Evolutionary conservation across 352 stramenopile genomes (phyloP).

Genomic region (Pythium phragmitis): DNA sequence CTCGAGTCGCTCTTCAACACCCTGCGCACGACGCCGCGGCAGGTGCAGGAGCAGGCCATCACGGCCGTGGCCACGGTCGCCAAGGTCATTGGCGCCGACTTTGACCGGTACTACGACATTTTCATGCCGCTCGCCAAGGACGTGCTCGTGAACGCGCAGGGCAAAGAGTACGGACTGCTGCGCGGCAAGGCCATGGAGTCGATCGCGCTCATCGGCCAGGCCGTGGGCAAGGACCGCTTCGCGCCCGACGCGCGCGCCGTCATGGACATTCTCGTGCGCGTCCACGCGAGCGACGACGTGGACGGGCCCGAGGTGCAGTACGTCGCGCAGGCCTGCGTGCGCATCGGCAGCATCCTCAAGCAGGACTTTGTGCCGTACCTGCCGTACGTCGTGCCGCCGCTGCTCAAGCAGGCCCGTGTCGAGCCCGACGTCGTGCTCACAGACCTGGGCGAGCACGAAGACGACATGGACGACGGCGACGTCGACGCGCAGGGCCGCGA

Average conservation of each 20-base stretch:
- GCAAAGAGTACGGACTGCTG: conserved; percentile 78
- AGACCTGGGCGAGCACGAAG: conserved; percentile 54
- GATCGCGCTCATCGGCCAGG: conserved; percentile 85
- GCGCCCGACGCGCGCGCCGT: conserved; percentile 76
- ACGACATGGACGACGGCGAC: conserved; percentile 42
- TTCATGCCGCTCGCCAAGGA: conserved; percentile 89
- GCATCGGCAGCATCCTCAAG: conserved; percentile 86
- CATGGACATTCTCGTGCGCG: conserved; percentile 84
- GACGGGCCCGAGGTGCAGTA: conserved; percentile 83
- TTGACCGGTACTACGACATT: conserved; percentile 81
- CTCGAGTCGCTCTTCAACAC: conserved; percentile 82
- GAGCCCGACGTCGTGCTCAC: conserved; percentile 79
- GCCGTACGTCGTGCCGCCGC: conserved; percentile 73
- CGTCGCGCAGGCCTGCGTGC: conserved; percentile 83
- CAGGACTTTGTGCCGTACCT: conserved; percentile 87
- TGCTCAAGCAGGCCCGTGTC: conserved; percentile 82
- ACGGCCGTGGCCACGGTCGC: conserved; percentile 83
- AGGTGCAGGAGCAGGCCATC: conserved; percentile 88
- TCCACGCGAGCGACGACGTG: conserved; percentile 68
- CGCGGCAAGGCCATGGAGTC: conserved; percentile 88
- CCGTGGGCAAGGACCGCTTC: conserved; percentile 85
- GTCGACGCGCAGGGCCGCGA: conserved; percentile 67
- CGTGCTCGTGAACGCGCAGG: conserved; percentile 70
- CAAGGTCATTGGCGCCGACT: conserved; percentile 80
- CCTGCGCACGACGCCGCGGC: conserved; percentile 67